Evolutionary conservation across 352 stramenopile species (phyloP).

Genomic region (Phytopythium helicoides): DNA sequence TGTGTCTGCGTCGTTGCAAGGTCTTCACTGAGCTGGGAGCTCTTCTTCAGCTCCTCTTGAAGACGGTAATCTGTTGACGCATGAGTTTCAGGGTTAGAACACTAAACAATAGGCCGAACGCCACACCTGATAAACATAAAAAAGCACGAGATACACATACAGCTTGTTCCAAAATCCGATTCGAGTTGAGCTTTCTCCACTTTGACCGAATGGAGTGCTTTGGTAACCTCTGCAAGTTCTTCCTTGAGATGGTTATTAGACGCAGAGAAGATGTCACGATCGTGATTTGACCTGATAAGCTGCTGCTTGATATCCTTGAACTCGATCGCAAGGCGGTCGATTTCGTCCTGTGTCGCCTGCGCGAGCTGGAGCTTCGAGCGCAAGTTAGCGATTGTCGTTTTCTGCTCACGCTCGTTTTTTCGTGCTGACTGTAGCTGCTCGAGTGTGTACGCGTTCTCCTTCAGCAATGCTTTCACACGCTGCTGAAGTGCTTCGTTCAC

Average conservation of each 20-base stretch:
- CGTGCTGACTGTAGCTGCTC: conserved; percentile 71
- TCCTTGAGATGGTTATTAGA: conserved; percentile 79
- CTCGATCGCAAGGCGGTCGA: conserved; percentile 53
- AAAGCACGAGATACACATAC: no score
- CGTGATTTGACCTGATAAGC: conserved; percentile 64
- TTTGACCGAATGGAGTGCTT: conserved; percentile 56
- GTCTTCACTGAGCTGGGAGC: conserved; percentile 40
- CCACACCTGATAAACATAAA: no score
- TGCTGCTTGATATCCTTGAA: conserved; percentile 69
- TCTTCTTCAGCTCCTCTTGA: conserved; percentile 71
- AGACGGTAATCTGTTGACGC: conserved; percentile 42
- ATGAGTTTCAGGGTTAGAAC: background rate
- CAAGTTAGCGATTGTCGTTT: conserved; percentile 54
- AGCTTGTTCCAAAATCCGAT: conserved; percentile 64
- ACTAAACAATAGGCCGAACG: no score
- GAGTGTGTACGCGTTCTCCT: conserved; percentile 76
- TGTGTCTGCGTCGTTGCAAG: conserved; percentile 31
- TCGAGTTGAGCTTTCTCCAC: conserved; percentile 74
- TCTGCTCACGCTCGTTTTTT: conserved; percentile 75
- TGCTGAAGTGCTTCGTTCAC: conserved; percentile 75
- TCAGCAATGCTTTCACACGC: conserved; percentile 65
- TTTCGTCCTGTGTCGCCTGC: conserved; percentile 61
- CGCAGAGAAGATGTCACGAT: conserved; percentile 74
- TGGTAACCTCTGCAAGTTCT: conserved; percentile 61
- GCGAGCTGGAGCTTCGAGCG: conserved; percentile 69